Percentiles rank a stretch among this genome's conserved stretches.
These are phyloP conservation scores for Albugo candida DNA, from an alignment of 352 stramenopile genomes.

Conservation along the genomic window DNA sequence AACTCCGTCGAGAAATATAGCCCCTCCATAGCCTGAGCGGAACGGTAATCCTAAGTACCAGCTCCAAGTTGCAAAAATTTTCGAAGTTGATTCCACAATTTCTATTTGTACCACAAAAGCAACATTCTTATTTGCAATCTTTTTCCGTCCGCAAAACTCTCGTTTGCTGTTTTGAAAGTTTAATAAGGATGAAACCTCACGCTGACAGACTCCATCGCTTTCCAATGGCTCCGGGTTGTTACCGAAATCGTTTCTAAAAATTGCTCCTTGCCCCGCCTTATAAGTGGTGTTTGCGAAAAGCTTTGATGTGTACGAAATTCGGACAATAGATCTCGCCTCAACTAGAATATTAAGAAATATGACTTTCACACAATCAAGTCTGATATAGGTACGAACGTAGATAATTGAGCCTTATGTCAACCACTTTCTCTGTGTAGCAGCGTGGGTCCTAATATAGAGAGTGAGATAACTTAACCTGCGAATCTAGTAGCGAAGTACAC, in stretches of 20 bases:
- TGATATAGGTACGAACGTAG: conserved; percentile 11
- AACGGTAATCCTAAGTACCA: conserved; percentile 38
- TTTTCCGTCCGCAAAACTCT: conserved; percentile 24
- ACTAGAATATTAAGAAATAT: conserved; percentile 7
- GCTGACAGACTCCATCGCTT: conserved; percentile 33
- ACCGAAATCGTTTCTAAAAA: conserved; percentile 26
- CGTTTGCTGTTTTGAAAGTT: conserved; percentile 20
- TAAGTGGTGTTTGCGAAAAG: conserved; percentile 12
- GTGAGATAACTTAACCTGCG: not conserved
- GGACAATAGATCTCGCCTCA: conserved; percentile 7
- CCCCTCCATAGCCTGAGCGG: conserved; percentile 20
- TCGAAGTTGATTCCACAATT: conserved; percentile 20
- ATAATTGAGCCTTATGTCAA: conserved; percentile 28
- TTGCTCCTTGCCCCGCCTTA: conserved; percentile 17
- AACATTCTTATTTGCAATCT: conserved; percentile 18
- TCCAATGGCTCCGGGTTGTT: conserved; percentile 16
- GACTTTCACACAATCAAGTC: not conserved
- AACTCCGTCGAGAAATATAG: conserved; percentile 22
- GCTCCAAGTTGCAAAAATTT: conserved; percentile 17
- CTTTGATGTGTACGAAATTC: conserved; percentile 33
- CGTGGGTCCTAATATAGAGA: conserved; percentile 17
- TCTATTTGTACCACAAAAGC: conserved; percentile 26
- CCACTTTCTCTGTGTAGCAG: conserved; percentile 31
- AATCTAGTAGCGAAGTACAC: not conserved
- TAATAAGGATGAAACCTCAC: conserved; percentile 20